Evolutionary conservation across 129 eudicot species (phyloP), one percentile per base, ranked within the genome.

Genomic region (Heracleum sosnowskyi): DNA sequence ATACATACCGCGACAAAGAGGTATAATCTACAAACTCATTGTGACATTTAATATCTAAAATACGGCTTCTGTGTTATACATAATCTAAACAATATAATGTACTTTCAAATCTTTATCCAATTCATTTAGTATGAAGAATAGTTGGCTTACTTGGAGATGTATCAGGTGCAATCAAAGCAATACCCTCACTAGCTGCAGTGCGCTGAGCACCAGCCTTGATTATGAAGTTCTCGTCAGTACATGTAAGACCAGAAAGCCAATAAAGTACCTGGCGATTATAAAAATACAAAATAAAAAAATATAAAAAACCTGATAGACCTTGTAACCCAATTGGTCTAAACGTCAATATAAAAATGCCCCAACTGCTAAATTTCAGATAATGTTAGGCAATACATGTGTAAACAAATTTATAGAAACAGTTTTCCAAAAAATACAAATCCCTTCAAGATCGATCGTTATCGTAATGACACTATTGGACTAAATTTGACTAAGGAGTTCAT

Each of bases 191-290:
- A 31, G 97, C 90, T 82, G 99, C 99, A 83, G 80, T 90, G 81
- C 97, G 92, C 78, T 96, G 99, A 41, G 99, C 99, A 82, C 99
- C 99, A 22, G 99, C 86, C 83, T 96, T 96, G 26, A 17, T 39
- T 1, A 95, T 95, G 74, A 95, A 95, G 82, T 95, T 95, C 83
- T 95, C 99, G 80, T 95, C 99, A 5, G 91, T 87, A 88, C 99
- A 95, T 33, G 96, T 77, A 29, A 96, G 92, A 46, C 99, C 99
- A 81, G 99, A 96, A 24, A 96, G 92, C 96, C 96, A 96, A 88
- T 96, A 96, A 73, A 96, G 97, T 16, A 96, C 96, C 99, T 95
- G 57, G 55, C 29, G 53, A 29, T 73, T 22, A 28, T 69, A 68
- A 36, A 9, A 76, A 70, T 36, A 64, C 64, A 34, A 70, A 69